phyloP scores from a whole-genome alignment of 805 yeast genomes.

The Monosporozyma siamensis region DNA sequence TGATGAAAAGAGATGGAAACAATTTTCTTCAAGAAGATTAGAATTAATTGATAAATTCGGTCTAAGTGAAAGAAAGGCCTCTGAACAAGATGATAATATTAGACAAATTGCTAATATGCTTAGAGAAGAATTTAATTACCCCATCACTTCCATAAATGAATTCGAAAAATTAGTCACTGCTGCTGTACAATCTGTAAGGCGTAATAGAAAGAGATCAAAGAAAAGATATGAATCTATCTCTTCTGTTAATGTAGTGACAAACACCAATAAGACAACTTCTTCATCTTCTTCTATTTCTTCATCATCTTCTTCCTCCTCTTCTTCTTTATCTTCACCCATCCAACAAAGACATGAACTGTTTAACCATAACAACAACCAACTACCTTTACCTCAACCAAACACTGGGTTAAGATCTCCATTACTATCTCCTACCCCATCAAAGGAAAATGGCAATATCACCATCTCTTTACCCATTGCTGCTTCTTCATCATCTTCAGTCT shows the following conservation, averaged over 20 bases:
- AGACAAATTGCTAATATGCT: conserved; percentile 67
- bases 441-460: not conserved
- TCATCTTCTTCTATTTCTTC: not conserved
- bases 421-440: not conserved
- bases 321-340: not conserved
- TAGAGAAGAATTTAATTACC: conserved; percentile 69
- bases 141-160: conserved; percentile 49
- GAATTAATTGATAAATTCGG: conserved; percentile 75
- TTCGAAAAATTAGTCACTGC: conserved; percentile 88
- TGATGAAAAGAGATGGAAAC: conserved; percentile 81
- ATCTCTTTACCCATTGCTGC: not conserved
- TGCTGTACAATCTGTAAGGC: conserved; percentile 86
- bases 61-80: conserved; percentile 61
- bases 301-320: not conserved
- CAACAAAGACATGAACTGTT: not conserved
- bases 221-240: conserved; percentile 20
- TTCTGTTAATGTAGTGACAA: not conserved
- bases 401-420: conserved; percentile 1
- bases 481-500: not conserved
- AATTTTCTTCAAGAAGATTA: conserved; percentile 80
- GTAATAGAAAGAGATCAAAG: conserved; percentile 70
- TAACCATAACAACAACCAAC: not conserved
- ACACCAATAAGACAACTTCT: not conserved
- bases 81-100: conserved; percentile 84
- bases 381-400: not conserved